phyloP scores from a whole-genome alignment of 2,329 filamentous ascomycete genomes.

The Botrytis deweyae region DNA sequence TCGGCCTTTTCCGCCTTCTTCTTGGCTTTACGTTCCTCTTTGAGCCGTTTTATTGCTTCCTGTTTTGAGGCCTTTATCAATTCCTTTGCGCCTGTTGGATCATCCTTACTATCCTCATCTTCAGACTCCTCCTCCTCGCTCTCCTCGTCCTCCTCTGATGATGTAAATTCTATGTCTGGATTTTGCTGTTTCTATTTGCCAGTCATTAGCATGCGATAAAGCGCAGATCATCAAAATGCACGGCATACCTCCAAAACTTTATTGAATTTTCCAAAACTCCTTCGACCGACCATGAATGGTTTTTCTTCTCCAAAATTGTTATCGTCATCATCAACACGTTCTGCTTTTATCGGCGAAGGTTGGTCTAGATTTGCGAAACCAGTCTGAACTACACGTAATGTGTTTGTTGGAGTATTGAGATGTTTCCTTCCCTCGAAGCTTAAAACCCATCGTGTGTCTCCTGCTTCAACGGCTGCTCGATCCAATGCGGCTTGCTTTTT shows the following conservation, averaged over 20 bases:
- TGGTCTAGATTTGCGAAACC: slow-evolving; percentile 54
- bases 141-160: slow-evolving; percentile 38
- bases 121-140: slow-evolving; percentile 33
- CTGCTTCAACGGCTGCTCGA: slow-evolving; percentile 58
- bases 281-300: slow-evolving; percentile 42
- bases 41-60: slow-evolving; percentile 45
- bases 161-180: slow-evolving; percentile 39
- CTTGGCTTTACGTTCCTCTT: slow-evolving; percentile 47
- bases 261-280: slow-evolving; percentile 52
- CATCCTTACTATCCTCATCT: slow-evolving; percentile 34
- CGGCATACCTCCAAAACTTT: slow-evolving; percentile 40
- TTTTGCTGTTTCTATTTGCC: slow-evolving; percentile 42
- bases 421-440: slow-evolving; percentile 49
- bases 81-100: slow-evolving; percentile 45
- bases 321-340: slow-evolving; percentile 33
- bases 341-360: slow-evolving; percentile 26
- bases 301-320: slow-evolving; percentile 36
- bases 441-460: slow-evolving; percentile 76
- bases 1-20: slow-evolving; percentile 50
- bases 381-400: slow-evolving; percentile 59
- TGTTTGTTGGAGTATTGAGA: slow-evolving; percentile 36
- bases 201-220: slow-evolving; percentile 22
- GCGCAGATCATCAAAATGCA: background rate
- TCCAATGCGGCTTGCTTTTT: slow-evolving; percentile 62
- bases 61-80: slow-evolving; percentile 48